Percentiles rank a stretch among this genome's conserved stretches.
Evolutionary conservation across 169 alveolate species (phyloP).

Genomic region (Cryptosporidium felis): DNA sequence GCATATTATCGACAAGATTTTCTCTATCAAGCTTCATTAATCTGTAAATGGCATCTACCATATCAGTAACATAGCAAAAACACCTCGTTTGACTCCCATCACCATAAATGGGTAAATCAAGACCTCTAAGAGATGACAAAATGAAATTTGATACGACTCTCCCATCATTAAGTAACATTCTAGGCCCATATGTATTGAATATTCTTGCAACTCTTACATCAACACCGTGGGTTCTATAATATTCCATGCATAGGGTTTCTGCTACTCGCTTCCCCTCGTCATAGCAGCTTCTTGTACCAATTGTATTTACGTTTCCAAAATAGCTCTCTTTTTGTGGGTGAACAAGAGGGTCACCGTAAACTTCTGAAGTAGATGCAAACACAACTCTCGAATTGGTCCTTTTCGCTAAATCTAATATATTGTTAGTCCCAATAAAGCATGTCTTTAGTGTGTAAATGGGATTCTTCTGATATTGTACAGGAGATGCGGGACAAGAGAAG

Average conservation of each 20-base stretch:
- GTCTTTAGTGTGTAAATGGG: constrained; percentile 79
- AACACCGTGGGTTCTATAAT: constrained; percentile 74
- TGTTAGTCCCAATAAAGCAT: constrained; percentile 79
- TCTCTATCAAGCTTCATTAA: constrained; percentile 74
- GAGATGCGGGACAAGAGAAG: constrained; percentile 83
- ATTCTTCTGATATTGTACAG: constrained; percentile 79
- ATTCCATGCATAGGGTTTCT: constrained; percentile 79
- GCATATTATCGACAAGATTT: constrained; percentile 70
- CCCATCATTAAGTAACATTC: constrained; percentile 79
- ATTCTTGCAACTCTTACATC: constrained; percentile 80
- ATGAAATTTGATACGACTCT: constrained; percentile 82
- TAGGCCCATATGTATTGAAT: constrained; percentile 82
- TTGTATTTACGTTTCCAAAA: constrained; percentile 80
- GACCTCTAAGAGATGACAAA: constrained; percentile 75
- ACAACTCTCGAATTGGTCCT: constrained; percentile 77
- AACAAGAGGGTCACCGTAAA: constrained; percentile 81
- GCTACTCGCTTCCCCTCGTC: constrained; percentile 84
- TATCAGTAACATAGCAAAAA: constrained; percentile 81
- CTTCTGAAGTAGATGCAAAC: constrained; percentile 80
- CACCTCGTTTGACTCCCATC: constrained; percentile 84
- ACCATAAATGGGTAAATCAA: constrained; percentile 80
- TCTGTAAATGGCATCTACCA: constrained; percentile 78
- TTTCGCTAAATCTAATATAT: constrained; percentile 77
- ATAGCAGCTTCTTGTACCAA: constrained; percentile 81
- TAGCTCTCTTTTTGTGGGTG: constrained; percentile 80